These are phyloP conservation scores for Inosperma sp. DNA, from an alignment of 768 basidiomycete species.

Conservation along the genomic window DNA sequence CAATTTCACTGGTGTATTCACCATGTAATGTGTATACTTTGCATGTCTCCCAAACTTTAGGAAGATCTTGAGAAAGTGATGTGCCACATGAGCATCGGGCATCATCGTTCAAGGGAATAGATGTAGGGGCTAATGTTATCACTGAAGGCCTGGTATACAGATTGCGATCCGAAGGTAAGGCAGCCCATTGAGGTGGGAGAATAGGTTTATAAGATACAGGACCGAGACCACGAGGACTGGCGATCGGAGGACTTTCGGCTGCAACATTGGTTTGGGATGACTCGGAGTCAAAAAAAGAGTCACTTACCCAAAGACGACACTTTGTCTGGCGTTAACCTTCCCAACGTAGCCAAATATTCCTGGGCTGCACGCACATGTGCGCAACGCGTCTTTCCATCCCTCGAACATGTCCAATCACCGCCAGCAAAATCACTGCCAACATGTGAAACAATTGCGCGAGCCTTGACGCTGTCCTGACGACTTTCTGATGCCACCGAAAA, in stretches of 20 bases:
- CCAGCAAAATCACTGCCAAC: no score
- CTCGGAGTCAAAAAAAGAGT: no score
- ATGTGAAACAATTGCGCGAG: no score
- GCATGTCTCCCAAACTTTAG: constrained; percentile 1
- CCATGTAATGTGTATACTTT: constrained; percentile 5
- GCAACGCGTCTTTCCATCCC: not conserved
- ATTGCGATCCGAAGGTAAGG: not conserved
- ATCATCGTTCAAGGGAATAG: not conserved
- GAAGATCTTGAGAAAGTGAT: not conserved
- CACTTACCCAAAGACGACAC: no score
- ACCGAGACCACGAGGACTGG: not conserved
- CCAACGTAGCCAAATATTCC: not conserved
- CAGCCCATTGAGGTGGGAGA: not conserved
- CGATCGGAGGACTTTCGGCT: not conserved
- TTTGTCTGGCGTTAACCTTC: no score
- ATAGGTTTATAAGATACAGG: not conserved
- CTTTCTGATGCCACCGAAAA: no score
- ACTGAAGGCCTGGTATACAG: not conserved
- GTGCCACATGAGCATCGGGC: not conserved
- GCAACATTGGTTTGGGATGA: no score
- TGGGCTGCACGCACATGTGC: not conserved
- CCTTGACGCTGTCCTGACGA: no score
- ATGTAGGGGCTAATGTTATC: not conserved
- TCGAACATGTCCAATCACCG: not conserved
- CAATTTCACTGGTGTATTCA: not conserved